Evolutionary conservation across 495 filamentous ascomycete genomes (phyloP), one percentile per base, ranked within the genome.

Genomic region (Cenococcum geophilum): DNA sequence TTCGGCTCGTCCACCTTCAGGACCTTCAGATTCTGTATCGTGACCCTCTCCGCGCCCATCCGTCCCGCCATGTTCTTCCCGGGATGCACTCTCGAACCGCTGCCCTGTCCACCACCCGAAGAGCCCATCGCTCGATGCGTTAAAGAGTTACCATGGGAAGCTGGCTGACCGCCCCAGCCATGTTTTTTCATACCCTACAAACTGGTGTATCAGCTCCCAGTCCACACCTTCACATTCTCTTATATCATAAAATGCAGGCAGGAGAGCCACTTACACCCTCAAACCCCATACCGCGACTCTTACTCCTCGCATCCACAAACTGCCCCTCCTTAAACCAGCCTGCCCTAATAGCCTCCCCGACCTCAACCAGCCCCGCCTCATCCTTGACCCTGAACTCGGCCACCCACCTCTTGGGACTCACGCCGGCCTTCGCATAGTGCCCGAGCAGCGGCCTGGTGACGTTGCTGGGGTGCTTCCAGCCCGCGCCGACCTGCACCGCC

Each of bases 51-150:
- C 59, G 85, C 85, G 23, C 93, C 93, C 93, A 98, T 97, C 48
- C 89, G 82, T 59, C 93, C 93, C 21, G 93, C 83, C 93, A 98
- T 98, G 75, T 89, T 89, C 84, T 98, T 98, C 54, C 93, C 93
- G 0, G 93, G 93, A 60, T 87, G 82, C 45, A 98, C 93, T 67
- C 93, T 80, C 47, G 89, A 93, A 73, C 93, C 93, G 72, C 88
- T 84, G 64, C 93, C 93, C 74, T 98, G 93, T 68, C 85, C 85
- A 40, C 85, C 89, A 64, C 93, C 93, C 12, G 83, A 77, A 4
- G 89, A 91, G 78, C 93, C 93, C 78, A 96, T 87, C 1, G 87
- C 85, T 69, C 93, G 82, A 78, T 98, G 93, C 52, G 86, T 89
- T 75, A 89, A 82, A 68, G 92, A 96, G 67, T 91, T 90, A 82